A percentile compares a stretch with the other conserved stretches of the same genome.
Conservation (phyloP, 2,329 filamentous ascomycete species). For the Drechmeria coniospora region DNA sequence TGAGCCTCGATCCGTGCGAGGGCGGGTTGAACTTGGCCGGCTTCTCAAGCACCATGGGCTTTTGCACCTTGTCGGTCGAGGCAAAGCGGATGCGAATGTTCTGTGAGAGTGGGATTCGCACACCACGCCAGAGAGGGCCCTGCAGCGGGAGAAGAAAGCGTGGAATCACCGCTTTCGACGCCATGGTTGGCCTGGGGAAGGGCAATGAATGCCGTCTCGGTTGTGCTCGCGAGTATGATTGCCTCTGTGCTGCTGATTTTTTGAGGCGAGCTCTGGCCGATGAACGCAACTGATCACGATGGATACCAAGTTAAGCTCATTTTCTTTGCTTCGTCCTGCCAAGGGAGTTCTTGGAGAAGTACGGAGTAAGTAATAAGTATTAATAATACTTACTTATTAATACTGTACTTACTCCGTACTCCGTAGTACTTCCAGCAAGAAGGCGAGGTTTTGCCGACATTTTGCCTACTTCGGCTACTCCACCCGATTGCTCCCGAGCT, state of each 20-base stretch:
- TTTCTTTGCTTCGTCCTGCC: too few species aligned
- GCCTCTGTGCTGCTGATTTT: too few species aligned
- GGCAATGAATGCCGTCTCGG: too few species aligned
- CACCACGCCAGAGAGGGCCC: conserved; percentile 37
- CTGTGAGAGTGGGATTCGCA: conserved; percentile 19
- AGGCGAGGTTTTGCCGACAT: conserved; percentile 7
- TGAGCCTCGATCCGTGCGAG: conserved; percentile 63
- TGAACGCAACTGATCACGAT: too few species aligned
- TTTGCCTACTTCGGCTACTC: conserved; percentile 3
- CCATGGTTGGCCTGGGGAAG: conserved; percentile 16
- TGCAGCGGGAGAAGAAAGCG: conserved; percentile 53
- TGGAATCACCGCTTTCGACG: conserved; percentile 40
- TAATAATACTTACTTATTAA: too few species aligned
- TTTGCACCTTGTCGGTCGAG: conserved; percentile 20
- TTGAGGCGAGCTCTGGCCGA: too few species aligned
- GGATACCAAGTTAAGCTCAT: too few species aligned
- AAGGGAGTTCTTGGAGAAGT: too few species aligned
- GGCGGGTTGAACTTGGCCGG: conserved; percentile 83
- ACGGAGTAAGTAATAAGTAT: too few species aligned
- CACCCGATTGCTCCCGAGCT: conserved; percentile 15
- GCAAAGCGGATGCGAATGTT: conserved; percentile 20
- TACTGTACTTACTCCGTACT: too few species aligned
- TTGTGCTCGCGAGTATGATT: too few species aligned
- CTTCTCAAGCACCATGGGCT: conserved; percentile 64
- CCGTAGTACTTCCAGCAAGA: too few species aligned